These are phyloP conservation scores for Cucumis hystrix DNA, from an alignment of 306 rosid species.

Conservation along the genomic window DNA sequence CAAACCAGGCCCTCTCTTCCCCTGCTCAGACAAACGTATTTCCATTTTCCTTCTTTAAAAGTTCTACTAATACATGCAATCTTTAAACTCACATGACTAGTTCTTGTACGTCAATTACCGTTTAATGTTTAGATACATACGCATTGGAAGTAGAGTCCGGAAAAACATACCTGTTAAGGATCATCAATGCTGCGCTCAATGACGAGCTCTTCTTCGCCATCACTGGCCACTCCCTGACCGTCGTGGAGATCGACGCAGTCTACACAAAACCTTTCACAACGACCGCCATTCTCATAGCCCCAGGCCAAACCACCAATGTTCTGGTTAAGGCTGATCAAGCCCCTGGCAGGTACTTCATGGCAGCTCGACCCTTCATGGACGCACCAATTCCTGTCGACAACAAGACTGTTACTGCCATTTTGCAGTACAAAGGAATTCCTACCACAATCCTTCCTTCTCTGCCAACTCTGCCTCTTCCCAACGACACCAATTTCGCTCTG, in stretches of 20 bases:
- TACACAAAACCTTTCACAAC: conserved; percentile 23
- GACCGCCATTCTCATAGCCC: conserved; percentile 18
- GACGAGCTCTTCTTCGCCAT: conserved; percentile 26
- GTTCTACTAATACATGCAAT: neutral
- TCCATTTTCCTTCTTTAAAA: neutral
- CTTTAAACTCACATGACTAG: neutral
- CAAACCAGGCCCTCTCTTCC: conserved; percentile 26
- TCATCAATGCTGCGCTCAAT: conserved; percentile 26
- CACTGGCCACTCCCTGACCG: conserved; percentile 18
- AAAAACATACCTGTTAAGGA: conserved; percentile 15
- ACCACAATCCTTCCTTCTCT: conserved; percentile 11
- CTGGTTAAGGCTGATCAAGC: conserved; percentile 11
- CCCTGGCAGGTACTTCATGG: conserved; percentile 24
- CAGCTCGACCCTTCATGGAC: conserved; percentile 19
- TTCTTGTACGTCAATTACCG: neutral
- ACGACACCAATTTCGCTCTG: conserved; percentile 16
- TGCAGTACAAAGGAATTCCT: conserved; percentile 22
- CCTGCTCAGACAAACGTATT: conserved; percentile 23
- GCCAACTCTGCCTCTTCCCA: conserved; percentile 14
- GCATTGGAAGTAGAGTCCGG: conserved; percentile 24
- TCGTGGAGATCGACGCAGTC: conserved; percentile 18
- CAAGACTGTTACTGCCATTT: conserved; percentile 17
- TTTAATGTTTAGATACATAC: conserved; percentile 8
- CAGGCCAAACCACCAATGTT: conserved; percentile 22
- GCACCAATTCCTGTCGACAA: conserved; percentile 17